Base-by-base conservation (phyloP, 2,329 filamentous ascomycete genomes). In the Blastomyces gilchristii region DNA sequence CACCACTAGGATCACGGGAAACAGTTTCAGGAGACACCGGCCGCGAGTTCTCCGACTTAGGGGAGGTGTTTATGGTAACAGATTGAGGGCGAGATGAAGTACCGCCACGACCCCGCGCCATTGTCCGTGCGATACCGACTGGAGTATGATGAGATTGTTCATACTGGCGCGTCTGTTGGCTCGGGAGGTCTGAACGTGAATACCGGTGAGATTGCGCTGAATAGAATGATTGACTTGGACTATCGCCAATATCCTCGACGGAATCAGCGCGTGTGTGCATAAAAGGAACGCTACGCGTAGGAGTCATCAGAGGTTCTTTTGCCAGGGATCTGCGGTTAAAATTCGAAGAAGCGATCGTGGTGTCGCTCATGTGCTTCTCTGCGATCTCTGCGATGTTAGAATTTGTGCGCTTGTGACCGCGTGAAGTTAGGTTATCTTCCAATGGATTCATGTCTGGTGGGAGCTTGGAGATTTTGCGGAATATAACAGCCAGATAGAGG, bases 401-500 rank as follows among this genome's bases (percentile, higher is more conserved):
- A 68, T 83, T 85, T 72, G 89, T 92, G 71, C 88, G 85, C 79
- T 91, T 92, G 76, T 95, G 91, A 75, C 67, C 74, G 71, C 77
- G 80, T 63, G 90, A 86, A 1, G 91, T 97, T 63, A 96, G 78
- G 70, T 93, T 87, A 67, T 89, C 85, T 73, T 97, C 92, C 16
- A 97, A 81, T 1, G 93, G 93, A 73, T 97, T 97, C 89, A 96
- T 91, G 71, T 97, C 93, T 0, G 93, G 92, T 6, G 93, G 93
- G 73, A 97, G 82, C 25, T 82, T 80, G 5, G 86, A 81, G 69
- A 97, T 97, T 71, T 89, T 88, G 50, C 87, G 85, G 83, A 97
- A 97, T 68, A 88, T 84, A 61, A 89, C 73, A 18, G 86, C 85
- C 34, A 97, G 80, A 77, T 88, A 97, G 41, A 90, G 72, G 5